A percentile compares a stretch with the other conserved stretches of the same genome.
phyloP scores from a whole-genome alignment of 176 grass and related monocot species.

The Musa itinerans region DNA sequence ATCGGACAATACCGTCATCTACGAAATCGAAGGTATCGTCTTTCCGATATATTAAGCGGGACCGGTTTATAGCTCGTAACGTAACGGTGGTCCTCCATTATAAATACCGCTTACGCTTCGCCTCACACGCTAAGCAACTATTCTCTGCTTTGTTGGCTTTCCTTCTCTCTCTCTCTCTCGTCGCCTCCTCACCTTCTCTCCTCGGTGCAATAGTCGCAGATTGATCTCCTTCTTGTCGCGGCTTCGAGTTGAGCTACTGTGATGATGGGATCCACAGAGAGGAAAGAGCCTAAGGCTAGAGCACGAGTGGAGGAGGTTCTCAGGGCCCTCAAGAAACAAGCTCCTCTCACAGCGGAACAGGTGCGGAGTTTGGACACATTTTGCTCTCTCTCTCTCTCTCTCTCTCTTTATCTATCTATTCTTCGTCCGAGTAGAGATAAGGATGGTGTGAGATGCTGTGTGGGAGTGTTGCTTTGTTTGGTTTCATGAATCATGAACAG shows the following conservation, averaged over 20 bases:
- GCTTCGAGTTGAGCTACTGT: background rate
- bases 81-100: background rate
- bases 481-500: background rate
- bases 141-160: background rate
- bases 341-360: conserved; percentile 71
- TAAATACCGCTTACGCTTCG: background rate
- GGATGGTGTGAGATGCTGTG: no score
- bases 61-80: no score
- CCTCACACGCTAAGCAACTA: background rate
- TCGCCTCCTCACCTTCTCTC: background rate
- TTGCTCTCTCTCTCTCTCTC: background rate
- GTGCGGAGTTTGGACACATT: conserved; percentile 9
- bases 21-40: no score
- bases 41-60: no score
- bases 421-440: background rate
- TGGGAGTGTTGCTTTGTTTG: no score
- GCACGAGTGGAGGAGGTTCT: conserved; percentile 69
- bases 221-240: background rate
- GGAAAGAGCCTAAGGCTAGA: conserved; percentile 51
- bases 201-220: background rate
- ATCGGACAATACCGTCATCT: no score
- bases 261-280: conserved; percentile 28
- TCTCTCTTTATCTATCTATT: background rate
- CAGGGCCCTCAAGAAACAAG: conserved; percentile 65
- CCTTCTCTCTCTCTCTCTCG: no score